Evolutionary conservation across 2,329 filamentous ascomycete genomes (phyloP).

Genomic region (Elsinoe fawcettii): DNA sequence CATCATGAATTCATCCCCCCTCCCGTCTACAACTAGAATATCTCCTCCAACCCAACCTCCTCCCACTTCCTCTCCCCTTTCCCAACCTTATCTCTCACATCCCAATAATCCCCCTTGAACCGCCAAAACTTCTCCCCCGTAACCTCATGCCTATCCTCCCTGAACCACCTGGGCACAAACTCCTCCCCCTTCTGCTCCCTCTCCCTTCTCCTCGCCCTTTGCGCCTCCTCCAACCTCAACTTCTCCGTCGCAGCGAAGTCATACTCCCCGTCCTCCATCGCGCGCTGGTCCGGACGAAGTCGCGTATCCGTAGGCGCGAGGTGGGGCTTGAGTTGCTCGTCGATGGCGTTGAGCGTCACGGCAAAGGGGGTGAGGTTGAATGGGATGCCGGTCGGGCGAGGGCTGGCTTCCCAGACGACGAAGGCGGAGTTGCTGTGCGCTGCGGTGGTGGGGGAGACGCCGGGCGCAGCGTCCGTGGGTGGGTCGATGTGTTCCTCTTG

Average conservation of each 20-base stretch:
- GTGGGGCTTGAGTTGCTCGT: conserved; percentile 67
- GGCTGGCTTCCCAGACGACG: conserved; percentile 85
- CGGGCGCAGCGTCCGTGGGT: conserved; percentile 29
- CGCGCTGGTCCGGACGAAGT: conserved; percentile 86
- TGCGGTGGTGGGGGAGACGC: conserved; percentile 22
- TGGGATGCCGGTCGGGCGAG: conserved; percentile 72
- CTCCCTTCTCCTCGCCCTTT: conserved; percentile 64
- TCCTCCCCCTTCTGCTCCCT: conserved; percentile 73
- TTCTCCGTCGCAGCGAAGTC: conserved; percentile 90
- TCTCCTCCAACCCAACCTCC: conserved; percentile 57
- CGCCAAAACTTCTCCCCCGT: conserved; percentile 89
- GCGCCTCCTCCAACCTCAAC: conserved; percentile 85
- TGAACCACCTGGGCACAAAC: conserved; percentile 81
- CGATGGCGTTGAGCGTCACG: conserved; percentile 84
- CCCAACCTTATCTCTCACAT: conserved; percentile 58
- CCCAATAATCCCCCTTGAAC: conserved; percentile 86
- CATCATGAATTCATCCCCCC: neutral
- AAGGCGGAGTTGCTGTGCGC: conserved; percentile 63
- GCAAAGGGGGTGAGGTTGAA: conserved; percentile 98
- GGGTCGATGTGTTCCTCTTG: conserved; percentile 66
- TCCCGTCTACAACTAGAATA: conserved; percentile 47
- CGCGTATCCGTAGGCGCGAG: conserved; percentile 89
- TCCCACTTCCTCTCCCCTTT: conserved; percentile 58
- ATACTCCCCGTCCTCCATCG: conserved; percentile 98
- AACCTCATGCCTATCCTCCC: conserved; percentile 59